Evolutionary conservation across 495 filamentous ascomycete species (phyloP).

Genomic region (Pyrenula massariospora): DNA sequence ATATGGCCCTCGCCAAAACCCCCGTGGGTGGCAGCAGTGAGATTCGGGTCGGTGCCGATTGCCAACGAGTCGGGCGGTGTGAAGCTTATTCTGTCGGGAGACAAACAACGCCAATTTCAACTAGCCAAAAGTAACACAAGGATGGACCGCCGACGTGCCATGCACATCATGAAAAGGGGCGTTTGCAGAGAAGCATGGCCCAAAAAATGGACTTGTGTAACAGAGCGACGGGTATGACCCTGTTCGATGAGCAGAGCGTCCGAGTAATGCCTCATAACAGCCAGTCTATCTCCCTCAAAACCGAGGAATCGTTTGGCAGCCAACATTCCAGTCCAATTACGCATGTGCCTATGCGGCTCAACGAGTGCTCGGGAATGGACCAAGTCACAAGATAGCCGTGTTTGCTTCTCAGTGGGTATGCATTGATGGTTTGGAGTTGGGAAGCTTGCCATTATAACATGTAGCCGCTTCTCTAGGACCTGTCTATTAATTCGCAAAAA

Average conservation of each 20-base stretch:
- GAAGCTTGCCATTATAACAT: background rate
- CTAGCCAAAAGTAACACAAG: background rate
- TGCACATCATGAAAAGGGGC: background rate
- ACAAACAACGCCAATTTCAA: background rate
- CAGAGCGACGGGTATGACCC: background rate
- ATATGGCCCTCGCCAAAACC: background rate
- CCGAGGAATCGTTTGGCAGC: background rate
- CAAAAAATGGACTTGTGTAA: background rate
- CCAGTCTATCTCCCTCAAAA: background rate
- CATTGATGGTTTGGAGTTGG: background rate
- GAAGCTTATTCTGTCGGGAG: background rate
- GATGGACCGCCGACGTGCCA: background rate
- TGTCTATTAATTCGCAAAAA: background rate
- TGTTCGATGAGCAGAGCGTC: background rate
- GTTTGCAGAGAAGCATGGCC: background rate
- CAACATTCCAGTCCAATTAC: background rate
- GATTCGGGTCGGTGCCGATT: background rate
- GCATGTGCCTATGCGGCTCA: background rate
- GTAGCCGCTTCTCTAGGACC: background rate
- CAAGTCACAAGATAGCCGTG: background rate
- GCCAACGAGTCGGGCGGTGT: background rate
- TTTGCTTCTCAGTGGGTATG: background rate
- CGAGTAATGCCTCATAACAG: background rate
- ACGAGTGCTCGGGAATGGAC: background rate
- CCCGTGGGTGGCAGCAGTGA: background rate